Evolutionary conservation across 257 asterid genomes (phyloP).

Genomic region (Lavandula angustifolia): DNA sequence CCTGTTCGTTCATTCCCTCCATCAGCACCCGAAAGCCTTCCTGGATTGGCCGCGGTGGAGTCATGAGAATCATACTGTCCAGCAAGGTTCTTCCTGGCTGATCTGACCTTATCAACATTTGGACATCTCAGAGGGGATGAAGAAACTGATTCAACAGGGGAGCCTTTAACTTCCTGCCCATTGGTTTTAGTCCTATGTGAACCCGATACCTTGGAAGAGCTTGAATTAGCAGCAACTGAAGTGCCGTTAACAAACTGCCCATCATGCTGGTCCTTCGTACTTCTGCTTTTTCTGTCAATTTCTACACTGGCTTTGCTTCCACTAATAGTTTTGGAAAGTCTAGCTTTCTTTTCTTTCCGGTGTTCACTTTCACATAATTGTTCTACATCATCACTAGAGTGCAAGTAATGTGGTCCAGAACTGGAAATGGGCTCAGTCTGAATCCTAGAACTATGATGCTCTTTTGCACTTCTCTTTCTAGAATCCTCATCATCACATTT

Average conservation of each 20-base stretch:
- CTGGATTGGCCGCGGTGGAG: conserved; percentile 46
- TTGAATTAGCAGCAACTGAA: conserved; percentile 84
- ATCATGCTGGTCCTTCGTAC: conserved; percentile 42
- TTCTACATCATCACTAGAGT: conserved; percentile 43
- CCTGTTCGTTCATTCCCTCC: conserved; percentile 42
- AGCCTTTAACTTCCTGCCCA: conserved; percentile 72
- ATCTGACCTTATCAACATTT: conserved; percentile 46
- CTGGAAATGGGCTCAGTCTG: conserved; percentile 35
- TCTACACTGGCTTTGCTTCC: conserved; percentile 48
- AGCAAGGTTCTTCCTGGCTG: conserved; percentile 42
- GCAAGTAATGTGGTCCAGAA: conserved; percentile 41
- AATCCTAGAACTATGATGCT: conserved; percentile 36
- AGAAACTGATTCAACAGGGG: conserved; percentile 96
- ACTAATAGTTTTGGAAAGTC: conserved; percentile 56
- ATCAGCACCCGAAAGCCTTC: conserved; percentile 51
- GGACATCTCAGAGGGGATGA: conserved; percentile 80
- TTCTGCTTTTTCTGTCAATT: conserved; percentile 45
- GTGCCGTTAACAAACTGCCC: conserved; percentile 42
- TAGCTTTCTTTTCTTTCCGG: conserved; percentile 75
- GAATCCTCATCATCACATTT: conserved; percentile 52
- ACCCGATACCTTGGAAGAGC: conserved; percentile 97
- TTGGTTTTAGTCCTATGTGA: conserved; percentile 66
- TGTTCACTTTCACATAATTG: conserved; percentile 51
- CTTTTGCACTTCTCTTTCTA: conserved; percentile 67
- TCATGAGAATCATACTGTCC: conserved; percentile 52